These are phyloP conservation scores for Botrytis porri DNA, from an alignment of 2,329 filamentous ascomycete genomes.

Conservation along the genomic window DNA sequence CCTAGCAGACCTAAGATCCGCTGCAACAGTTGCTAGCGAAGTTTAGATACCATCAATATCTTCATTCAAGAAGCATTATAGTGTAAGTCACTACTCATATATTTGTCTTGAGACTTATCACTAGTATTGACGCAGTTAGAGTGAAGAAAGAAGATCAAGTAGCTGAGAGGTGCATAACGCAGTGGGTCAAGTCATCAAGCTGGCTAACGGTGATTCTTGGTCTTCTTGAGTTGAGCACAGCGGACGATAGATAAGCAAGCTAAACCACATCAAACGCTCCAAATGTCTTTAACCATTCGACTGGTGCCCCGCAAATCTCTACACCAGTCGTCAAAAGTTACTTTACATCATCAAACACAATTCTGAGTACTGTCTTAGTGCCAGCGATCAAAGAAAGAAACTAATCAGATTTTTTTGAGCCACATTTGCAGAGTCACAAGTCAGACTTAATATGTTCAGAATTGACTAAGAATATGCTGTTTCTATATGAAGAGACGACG, in stretches of 20 bases:
- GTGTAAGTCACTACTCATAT: not conserved
- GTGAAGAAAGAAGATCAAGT: too few relatives aligned
- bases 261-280: not conserved
- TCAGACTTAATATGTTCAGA: not conserved
- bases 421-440: not conserved
- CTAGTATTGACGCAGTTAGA: not conserved
- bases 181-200: not conserved
- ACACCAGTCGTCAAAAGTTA: not conserved
- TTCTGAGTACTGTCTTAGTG: not conserved
- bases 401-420: not conserved
- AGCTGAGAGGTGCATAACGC: not conserved
- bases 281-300: not conserved
- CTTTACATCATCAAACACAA: not conserved
- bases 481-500: not conserved
- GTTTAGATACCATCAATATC: not conserved
- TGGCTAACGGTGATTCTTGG: accelerated
- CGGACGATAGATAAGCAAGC: accelerated
- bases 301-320: not conserved
- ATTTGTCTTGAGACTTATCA: not conserved
- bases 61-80: too few relatives aligned
- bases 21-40: not conserved
- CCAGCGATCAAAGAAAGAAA: not conserved
- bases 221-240: not conserved
- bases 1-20: not conserved
- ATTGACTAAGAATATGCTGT: not conserved